Percentiles rank a stretch among this genome's conserved stretches.
phyloP scores from a whole-genome alignment of 106 monocot genomes.

The Allium fistulosum region DNA sequence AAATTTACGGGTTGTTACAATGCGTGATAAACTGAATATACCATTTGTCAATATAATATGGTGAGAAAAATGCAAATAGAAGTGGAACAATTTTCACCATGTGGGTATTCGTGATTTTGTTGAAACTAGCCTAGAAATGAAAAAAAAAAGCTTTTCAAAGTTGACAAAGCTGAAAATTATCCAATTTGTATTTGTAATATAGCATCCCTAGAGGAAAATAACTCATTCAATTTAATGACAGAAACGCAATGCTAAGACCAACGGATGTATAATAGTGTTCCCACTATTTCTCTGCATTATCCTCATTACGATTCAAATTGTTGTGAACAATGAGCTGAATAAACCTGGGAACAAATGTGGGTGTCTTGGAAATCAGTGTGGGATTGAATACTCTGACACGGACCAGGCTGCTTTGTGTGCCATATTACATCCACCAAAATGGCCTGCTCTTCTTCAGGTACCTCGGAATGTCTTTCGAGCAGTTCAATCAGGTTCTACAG shows the following conservation, averaged over 20 bases:
- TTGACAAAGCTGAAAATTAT: too few species aligned
- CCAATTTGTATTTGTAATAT: background rate
- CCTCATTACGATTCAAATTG: slow-evolving; percentile 23
- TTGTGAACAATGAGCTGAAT: slow-evolving; percentile 37
- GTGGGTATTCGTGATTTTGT: too few species aligned
- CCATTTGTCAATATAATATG: too few species aligned
- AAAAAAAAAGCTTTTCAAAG: too few species aligned
- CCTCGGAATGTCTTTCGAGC: slow-evolving; percentile 31
- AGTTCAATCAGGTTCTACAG: background rate
- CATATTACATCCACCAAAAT: slow-evolving; percentile 31
- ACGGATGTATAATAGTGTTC: slow-evolving; percentile 24
- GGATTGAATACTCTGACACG: slow-evolving; percentile 39
- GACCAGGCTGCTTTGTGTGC: slow-evolving; percentile 34
- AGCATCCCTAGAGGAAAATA: background rate
- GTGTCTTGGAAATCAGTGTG: slow-evolving; percentile 30
- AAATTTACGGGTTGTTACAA: too few species aligned
- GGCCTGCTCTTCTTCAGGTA: slow-evolving; percentile 49
- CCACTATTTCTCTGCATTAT: slow-evolving; percentile 42
- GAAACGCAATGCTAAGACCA: slow-evolving; percentile 43
- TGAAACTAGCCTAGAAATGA: too few species aligned
- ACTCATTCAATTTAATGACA: slow-evolving; percentile 5
- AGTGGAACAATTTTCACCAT: too few species aligned
- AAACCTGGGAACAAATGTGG: slow-evolving; percentile 45
- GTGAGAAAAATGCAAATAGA: too few species aligned
- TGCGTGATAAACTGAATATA: too few species aligned